Evolutionary conservation across 805 yeast genomes (phyloP), one percentile per base, ranked within the genome.

Genomic region (Metschnikowia colocasiae): DNA sequence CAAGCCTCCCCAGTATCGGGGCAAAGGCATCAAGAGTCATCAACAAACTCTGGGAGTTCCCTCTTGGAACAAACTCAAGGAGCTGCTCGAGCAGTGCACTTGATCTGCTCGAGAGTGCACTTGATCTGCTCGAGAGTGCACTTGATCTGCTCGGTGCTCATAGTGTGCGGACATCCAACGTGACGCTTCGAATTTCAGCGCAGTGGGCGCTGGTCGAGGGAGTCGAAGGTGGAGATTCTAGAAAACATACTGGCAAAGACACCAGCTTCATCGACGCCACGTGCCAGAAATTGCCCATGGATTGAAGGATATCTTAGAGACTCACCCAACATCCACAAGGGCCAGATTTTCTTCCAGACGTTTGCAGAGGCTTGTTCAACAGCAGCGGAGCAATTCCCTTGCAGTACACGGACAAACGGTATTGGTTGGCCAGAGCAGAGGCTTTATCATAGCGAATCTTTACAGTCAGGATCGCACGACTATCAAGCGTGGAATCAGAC

Each of bases 81-180:
- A 47, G 18, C n/a, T n/a, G n/a, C n/a, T n/a, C n/a, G n/a, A n/a
- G n/a, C n/a, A n/a, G n/a, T n/a, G n/a, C n/a, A n/a, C n/a, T n/a
- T n/a, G n/a, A n/a, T n/a, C n/a, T n/a, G n/a, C n/a, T n/a, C n/a
- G n/a, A n/a, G n/a, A n/a, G n/a, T n/a, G n/a, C n/a, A n/a, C n/a
- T n/a, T n/a, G 56, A 57, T 26, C 29, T 40, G 47, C 54, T 38
- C 53, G 65, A 53, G 47, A 45, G 63, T 58, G 50, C 70, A 53
- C 48, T 73, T 86, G 53, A 66, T 89, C 32, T 73, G 85, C 37
- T 78, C 87, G 22, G 68, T 90, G 50, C 74, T 92, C 50, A 81
- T 94, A 94, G 69, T 89, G 96, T 65, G 97, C 98, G 2, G 99
- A 94, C 68, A 89, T 94, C 96, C 23, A 94, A 94, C 63, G 97